These are phyloP conservation scores for Sutorius eximius DNA, from an alignment of 1,284 basidiomycete species.

Conservation along the genomic window DNA sequence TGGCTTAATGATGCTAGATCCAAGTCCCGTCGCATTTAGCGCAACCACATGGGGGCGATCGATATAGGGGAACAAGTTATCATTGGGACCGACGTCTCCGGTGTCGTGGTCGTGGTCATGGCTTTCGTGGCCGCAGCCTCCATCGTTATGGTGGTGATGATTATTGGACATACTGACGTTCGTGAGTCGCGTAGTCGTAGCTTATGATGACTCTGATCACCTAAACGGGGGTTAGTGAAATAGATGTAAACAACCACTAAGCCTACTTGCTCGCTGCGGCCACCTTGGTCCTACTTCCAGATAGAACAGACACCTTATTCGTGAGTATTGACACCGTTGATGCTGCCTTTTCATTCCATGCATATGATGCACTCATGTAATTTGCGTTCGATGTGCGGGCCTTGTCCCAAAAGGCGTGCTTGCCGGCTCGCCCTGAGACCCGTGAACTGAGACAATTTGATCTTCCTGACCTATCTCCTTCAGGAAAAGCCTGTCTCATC, in stretches of 20 bases:
- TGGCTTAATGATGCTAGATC: slow-evolving; percentile 66
- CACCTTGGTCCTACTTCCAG: not conserved
- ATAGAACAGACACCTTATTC: not conserved
- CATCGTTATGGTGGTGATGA: slow-evolving; percentile 56
- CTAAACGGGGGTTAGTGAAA: slow-evolving; percentile 2
- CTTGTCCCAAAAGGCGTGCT: slow-evolving; percentile 68
- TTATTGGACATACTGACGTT: slow-evolving; percentile 32
- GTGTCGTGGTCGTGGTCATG: slow-evolving; percentile 53
- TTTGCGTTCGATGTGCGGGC: slow-evolving; percentile 74
- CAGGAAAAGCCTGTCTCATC: not conserved
- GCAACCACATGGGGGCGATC: slow-evolving; percentile 72
- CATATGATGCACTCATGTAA: slow-evolving; percentile 68
- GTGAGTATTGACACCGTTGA: slow-evolving; percentile 17
- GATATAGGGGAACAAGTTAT: slow-evolving; percentile 69
- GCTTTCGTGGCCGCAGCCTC: slow-evolving; percentile 54
- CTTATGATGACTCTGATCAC: not conserved
- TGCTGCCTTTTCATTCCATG: not conserved
- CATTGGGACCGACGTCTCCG: slow-evolving; percentile 55
- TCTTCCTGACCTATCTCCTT: slow-evolving; percentile 42
- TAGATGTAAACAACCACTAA: slow-evolving; percentile 17
- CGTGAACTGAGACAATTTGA: slow-evolving; percentile 66
- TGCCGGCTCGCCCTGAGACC: slow-evolving; percentile 69
- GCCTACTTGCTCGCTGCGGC: not conserved
- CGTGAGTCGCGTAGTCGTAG: not conserved
- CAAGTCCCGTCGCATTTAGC: slow-evolving; percentile 57